Percentiles rank a stretch among this genome's conserved stretches.
phyloP scores from a whole-genome alignment of 805 yeast genomes.

The Saturnispora zaruensis region DNA sequence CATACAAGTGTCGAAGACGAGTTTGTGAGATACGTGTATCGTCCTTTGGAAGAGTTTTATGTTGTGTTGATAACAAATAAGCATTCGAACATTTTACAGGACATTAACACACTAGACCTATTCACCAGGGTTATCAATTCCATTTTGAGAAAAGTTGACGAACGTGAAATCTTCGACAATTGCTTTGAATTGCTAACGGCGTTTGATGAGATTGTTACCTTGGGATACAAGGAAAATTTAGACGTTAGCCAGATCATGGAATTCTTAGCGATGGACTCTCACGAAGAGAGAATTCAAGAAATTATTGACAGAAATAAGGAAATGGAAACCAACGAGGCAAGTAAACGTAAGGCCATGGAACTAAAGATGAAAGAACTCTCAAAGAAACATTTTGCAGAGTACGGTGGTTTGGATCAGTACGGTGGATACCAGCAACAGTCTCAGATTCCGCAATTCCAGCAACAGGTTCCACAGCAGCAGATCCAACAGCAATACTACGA shows the following conservation, averaged over 20 bases:
- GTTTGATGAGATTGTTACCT: constrained; percentile 84
- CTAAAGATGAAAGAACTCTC: constrained; percentile 74
- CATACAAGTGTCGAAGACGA: constrained; percentile 94
- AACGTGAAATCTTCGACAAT: constrained; percentile 69
- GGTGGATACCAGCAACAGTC: constrained; percentile 12
- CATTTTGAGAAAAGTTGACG: constrained; percentile 63
- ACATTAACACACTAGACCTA: constrained; percentile 81
- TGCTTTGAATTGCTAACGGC: constrained; percentile 88
- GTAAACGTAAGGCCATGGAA: constrained; percentile 90
- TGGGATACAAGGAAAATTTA: constrained; percentile 86
- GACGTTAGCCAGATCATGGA: constrained; percentile 75
- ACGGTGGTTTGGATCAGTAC: constrained; percentile 1
- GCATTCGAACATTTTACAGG: constrained; percentile 87
- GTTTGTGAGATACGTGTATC: constrained; percentile 85
- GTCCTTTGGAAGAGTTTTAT: constrained; percentile 90
- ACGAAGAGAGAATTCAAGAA: constrained; percentile 97
- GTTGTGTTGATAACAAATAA: constrained; percentile 86
- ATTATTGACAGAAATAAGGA: constrained; percentile 96
- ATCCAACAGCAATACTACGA: constrained; percentile 14
- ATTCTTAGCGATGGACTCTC: constrained; percentile 94
- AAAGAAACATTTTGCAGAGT: constrained; percentile 39
- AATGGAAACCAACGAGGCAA: constrained; percentile 92
- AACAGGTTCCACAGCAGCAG: constrained; percentile 14
- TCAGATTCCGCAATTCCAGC: constrained; percentile 11
- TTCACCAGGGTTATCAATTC: constrained; percentile 77